A percentile compares a stretch with the other conserved stretches of the same genome.
Evolutionary conservation across 306 rosid genomes (phyloP).

Genomic region (Rosa persica): DNA sequence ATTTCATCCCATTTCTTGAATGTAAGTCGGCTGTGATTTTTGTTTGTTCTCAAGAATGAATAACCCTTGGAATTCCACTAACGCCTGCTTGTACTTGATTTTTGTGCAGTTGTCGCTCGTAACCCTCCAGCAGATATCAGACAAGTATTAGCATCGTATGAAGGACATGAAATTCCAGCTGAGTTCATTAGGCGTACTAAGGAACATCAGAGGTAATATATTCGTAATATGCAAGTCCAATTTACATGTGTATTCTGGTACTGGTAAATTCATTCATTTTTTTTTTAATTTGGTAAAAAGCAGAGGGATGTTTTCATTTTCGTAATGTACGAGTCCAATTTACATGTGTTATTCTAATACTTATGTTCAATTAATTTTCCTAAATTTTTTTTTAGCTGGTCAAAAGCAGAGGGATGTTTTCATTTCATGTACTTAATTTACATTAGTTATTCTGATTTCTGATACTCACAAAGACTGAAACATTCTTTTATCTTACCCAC

Average conservation of each 20-base stretch:
- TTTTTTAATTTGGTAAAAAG: neutral
- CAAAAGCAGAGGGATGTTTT: neutral
- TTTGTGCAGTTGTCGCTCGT: conserved; percentile 81
- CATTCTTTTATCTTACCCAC: neutral
- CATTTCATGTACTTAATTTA: neutral
- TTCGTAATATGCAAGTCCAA: neutral
- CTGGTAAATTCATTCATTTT: neutral
- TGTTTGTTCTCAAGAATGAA: conserved; percentile 15
- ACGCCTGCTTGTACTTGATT: conserved; percentile 25
- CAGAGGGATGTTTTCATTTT: neutral
- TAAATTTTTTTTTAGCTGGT: no score
- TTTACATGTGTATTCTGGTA: neutral
- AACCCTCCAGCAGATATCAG: conserved; percentile 87
- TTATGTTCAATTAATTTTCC: no score
- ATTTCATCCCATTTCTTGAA: conserved; percentile 91
- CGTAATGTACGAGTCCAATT: neutral
- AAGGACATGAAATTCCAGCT: conserved; percentile 76
- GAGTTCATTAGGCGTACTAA: conserved; percentile 87
- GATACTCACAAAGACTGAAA: neutral
- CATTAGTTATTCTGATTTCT: no score
- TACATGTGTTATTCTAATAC: neutral
- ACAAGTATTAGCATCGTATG: conserved; percentile 77
- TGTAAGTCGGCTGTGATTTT: conserved; percentile 50
- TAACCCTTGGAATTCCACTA: conserved; percentile 18
- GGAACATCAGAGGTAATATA: conserved; percentile 64